A percentile compares a stretch with the other conserved stretches of the same genome.
phyloP scores from a whole-genome alignment of 2,329 filamentous ascomycete genomes.

The Penicillium sp. region DNA sequence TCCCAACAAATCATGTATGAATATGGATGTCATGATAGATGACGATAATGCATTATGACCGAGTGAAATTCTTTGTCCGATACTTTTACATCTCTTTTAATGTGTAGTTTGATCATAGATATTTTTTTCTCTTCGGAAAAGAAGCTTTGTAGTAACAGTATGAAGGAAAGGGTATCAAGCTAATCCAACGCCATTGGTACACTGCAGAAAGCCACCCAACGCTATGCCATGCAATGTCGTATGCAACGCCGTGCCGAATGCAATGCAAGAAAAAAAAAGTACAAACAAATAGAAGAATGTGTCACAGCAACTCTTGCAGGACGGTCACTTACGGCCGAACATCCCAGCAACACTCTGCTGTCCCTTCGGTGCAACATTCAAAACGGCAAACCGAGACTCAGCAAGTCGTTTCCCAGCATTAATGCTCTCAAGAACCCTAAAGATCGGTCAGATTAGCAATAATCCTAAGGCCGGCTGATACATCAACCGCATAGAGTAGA shows the following conservation, averaged over 20 bases:
- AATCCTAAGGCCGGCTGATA: neutral
- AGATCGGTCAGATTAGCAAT: slow-evolving; percentile 9
- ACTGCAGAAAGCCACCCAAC: slow-evolving; percentile 1
- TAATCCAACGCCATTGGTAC: neutral
- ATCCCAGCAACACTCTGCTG: slow-evolving; percentile 66
- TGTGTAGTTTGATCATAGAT: neutral
- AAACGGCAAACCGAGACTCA: slow-evolving; percentile 69
- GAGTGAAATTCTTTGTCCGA: neutral
- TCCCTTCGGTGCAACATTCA: slow-evolving; percentile 62
- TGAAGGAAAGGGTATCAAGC: neutral
- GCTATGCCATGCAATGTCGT: slow-evolving; percentile 1
- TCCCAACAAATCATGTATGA: neutral
- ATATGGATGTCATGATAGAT: slow-evolving; percentile 19
- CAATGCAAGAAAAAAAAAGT: slow-evolving; percentile 2
- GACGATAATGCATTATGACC: slow-evolving; percentile 19
- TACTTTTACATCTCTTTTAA: neutral
- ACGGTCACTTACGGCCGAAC: slow-evolving; percentile 32
- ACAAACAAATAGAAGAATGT: neutral
- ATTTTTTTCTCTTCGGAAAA: neutral
- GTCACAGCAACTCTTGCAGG: neutral
- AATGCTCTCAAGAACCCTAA: slow-evolving; percentile 79
- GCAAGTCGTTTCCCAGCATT: slow-evolving; percentile 71
- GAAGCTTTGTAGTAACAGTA: neutral
- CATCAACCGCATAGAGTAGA: slow-evolving; percentile 23
- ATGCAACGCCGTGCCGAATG: slow-evolving; percentile 2